Evolutionary conservation across 2,329 filamentous ascomycete genomes (phyloP), one percentile per base, ranked within the genome.

Genomic region (Cladosporium oxysporum): DNA sequence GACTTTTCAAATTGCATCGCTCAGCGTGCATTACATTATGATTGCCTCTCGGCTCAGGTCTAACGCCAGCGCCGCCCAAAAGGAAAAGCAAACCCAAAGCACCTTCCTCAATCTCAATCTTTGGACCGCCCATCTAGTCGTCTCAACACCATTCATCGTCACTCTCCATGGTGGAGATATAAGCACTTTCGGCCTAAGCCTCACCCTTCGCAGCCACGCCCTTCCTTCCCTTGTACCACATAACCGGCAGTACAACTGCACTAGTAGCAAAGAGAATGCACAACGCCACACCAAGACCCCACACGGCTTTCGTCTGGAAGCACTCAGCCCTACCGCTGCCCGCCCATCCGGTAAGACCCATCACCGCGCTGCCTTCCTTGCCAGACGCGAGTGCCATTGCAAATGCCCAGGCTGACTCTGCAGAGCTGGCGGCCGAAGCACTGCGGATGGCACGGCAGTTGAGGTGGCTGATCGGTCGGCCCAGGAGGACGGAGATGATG

Each of bases 251-350:
- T 33, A 83, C 74, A 11, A 80, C 71, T 62, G 73, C 77, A 12
- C 81, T 82, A 60, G 78, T 79, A 11, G 79, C 79, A 71, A 82
- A 83, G 23, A 83, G 71, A 62, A 84, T 79, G 70, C 85, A 92
- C 59, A 96, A 84, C 5, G 88, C 88, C 77, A 97, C 93, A 76
- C 88, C 87, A 67, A 97, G 79, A 0, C 92, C 93, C 93, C 93
- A 97, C 70, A 95, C 87, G 18, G 90, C 87, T 84, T 96, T 96
- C 77, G 93, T 88, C 82, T 95, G 88, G 74, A 89, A 88, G 81
- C 93, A 97, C 64, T 91, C 90, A 21, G 85, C 74, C 75, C 83
- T 85, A 14, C 82, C 87, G 10, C 84, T 82, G n/a, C 85, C 85
- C 53, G 87, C 85, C 85, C 85, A 89, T 65, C 81, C 78, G 16